Conservation (phyloP, 2,329 filamentous ascomycete genomes). For the Colletotrichum paranaense region DNA sequence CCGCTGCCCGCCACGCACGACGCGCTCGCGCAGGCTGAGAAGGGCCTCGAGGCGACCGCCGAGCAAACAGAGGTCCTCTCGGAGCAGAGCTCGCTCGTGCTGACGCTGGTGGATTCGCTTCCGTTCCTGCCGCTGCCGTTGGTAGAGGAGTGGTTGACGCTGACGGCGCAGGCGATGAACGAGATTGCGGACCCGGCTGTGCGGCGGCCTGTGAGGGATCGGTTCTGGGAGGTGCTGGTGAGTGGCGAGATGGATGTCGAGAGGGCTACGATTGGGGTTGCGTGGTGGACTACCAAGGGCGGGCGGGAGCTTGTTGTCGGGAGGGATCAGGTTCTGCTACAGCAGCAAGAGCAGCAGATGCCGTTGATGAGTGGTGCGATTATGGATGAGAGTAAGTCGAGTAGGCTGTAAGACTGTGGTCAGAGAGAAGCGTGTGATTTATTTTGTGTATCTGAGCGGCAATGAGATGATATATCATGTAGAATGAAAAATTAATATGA, state of each 20-base stretch:
- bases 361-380: conserved; percentile 69
- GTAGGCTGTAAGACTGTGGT: conserved; percentile 47
- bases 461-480: not conserved
- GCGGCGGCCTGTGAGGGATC: conserved; percentile 72
- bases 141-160: conserved; percentile 83
- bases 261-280: conserved; percentile 79
- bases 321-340: not conserved
- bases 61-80: conserved; percentile 61
- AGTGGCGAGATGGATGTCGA: conserved; percentile 91
- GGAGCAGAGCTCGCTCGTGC: conserved; percentile 80
- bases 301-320: conserved; percentile 63
- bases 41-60: conserved; percentile 32
- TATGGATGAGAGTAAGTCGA: conserved; percentile 45
- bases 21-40: conserved; percentile 42
- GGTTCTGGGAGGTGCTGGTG: conserved; percentile 84
- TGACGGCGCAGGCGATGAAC: conserved; percentile 76
- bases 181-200: conserved; percentile 70
- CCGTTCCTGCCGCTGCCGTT: conserved; percentile 77
- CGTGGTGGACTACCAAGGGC: conserved; percentile 81
- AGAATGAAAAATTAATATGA: not conserved
- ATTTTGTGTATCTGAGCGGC: not conserved
- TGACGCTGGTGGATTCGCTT: conserved; percentile 83
- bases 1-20: conserved; percentile 54
- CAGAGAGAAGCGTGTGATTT: not conserved
- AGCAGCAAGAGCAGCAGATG: conserved; percentile 24